These are phyloP conservation scores for Pseudopithomyces chartarum DNA, from an alignment of 2,329 filamentous ascomycete species.

Conservation along the genomic window DNA sequence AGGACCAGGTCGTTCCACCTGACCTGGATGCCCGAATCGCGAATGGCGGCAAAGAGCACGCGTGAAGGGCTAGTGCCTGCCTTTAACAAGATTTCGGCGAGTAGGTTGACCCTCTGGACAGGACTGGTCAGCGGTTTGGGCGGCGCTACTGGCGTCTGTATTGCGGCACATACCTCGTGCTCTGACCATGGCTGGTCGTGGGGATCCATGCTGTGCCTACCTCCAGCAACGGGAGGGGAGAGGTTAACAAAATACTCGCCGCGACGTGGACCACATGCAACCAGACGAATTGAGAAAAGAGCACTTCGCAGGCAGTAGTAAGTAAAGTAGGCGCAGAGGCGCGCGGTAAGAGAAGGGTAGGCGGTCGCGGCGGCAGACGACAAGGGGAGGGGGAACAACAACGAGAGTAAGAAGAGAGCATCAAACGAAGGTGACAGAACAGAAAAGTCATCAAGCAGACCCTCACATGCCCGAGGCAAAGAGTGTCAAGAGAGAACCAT, in stretches of 20 bases:
- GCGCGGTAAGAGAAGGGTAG: slow-evolving; percentile 34
- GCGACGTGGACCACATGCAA: slow-evolving; percentile 34
- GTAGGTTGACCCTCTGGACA: slow-evolving; percentile 46
- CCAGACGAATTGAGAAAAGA: slow-evolving; percentile 42
- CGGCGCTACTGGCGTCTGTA: slow-evolving; percentile 4
- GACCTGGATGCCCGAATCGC: slow-evolving; percentile 50
- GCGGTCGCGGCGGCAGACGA: slow-evolving; percentile 31
- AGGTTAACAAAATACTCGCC: slow-evolving; percentile 37
- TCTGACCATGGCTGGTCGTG: slow-evolving; percentile 51
- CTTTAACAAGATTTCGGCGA: slow-evolving; percentile 58
- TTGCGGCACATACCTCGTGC: slow-evolving; percentile 48
- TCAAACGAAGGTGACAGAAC: slow-evolving; percentile 39
- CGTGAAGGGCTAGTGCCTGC: slow-evolving; percentile 50
- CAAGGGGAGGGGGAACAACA: slow-evolving; percentile 25
- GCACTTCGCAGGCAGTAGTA: slow-evolving; percentile 39
- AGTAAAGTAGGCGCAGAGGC: slow-evolving; percentile 34
- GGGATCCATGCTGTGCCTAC: slow-evolving; percentile 47
- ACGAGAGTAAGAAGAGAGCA: slow-evolving; percentile 29
- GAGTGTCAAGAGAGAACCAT: slow-evolving; percentile 28
- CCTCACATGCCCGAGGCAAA: slow-evolving; percentile 39
- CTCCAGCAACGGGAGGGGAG: slow-evolving; percentile 28
- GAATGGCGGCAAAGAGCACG: slow-evolving; percentile 51
- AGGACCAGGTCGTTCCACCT: slow-evolving; percentile 56
- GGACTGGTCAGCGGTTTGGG: slow-evolving; percentile 15
- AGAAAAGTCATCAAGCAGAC: slow-evolving; percentile 32